These are phyloP conservation scores for Sporothrix sp. DNA, from an alignment of 2,329 filamentous ascomycete species.

Conservation along the genomic window DNA sequence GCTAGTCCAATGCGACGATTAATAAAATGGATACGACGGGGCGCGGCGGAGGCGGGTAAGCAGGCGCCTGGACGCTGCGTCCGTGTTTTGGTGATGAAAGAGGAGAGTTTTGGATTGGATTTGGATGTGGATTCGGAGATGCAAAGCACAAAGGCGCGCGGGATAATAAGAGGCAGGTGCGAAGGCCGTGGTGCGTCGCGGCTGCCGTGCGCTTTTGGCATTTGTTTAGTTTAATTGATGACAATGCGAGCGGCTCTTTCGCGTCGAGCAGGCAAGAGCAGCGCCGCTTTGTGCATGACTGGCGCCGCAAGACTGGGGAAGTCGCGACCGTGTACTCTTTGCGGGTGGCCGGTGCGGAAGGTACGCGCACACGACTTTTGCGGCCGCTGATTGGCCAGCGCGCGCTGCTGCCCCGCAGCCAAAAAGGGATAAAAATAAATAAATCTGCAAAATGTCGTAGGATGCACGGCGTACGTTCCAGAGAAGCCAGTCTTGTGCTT, in stretches of 20 bases:
- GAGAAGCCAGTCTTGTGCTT: neutral
- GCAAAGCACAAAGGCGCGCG: neutral
- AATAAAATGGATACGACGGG: conserved; percentile 7
- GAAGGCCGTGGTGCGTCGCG: conserved; percentile 5
- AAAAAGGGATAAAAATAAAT: conserved; percentile 16
- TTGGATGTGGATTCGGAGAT: neutral
- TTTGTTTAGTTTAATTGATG: conserved; percentile 18
- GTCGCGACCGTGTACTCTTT: conserved; percentile 8
- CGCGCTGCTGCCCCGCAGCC: conserved; percentile 10
- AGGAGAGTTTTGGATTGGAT: too few species aligned
- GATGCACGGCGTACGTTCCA: neutral
- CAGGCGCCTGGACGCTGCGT: too few species aligned
- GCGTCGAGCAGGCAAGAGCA: neutral
- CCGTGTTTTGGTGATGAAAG: conserved; percentile 6
- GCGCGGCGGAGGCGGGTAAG: conserved; percentile 1
- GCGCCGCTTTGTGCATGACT: too few species aligned
- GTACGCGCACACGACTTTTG: conserved; percentile 8
- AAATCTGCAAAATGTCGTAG: neutral
- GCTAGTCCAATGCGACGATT: conserved; percentile 9
- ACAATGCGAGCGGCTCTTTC: conserved; percentile 11
- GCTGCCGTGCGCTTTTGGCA: conserved; percentile 6
- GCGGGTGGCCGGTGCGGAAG: neutral
- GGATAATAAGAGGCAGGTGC: neutral
- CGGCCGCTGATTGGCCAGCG: conserved; percentile 10
- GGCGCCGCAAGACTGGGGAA: conserved; percentile 1